A percentile compares a stretch with the other conserved stretches of the same genome.
Evolutionary conservation across 306 rosid genomes (phyloP).

Genomic region (Bauhinia variegata): DNA sequence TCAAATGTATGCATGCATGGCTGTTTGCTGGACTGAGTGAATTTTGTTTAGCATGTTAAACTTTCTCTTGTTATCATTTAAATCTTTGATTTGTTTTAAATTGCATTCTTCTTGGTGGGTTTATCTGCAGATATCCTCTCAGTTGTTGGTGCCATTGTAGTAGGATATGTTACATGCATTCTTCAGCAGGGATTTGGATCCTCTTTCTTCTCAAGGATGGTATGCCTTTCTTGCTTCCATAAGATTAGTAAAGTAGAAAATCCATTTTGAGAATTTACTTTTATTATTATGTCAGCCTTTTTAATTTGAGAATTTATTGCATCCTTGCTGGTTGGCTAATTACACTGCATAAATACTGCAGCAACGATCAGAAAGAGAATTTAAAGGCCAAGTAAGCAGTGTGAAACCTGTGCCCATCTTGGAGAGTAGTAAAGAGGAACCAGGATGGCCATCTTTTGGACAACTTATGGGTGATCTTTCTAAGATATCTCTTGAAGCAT

Average conservation of each 20-base stretch:
- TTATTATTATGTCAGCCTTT: conserved; percentile 8
- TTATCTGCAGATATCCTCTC: conserved; percentile 81
- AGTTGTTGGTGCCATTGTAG: conserved; percentile 79
- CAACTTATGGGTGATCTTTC: conserved; percentile 75
- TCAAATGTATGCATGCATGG: not conserved
- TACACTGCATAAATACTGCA: conserved; percentile 39
- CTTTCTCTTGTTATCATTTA: conserved; percentile 6
- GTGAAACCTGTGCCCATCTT: conserved; percentile 48
- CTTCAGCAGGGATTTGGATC: conserved; percentile 89
- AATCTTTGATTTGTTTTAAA: conserved; percentile 8
- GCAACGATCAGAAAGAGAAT: conserved; percentile 46
- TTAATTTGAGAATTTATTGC: conserved; percentile 12
- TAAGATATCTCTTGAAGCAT: conserved; percentile 64
- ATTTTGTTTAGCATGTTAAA: conserved; percentile 9
- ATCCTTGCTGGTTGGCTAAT: too few relatives aligned
- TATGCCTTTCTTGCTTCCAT: too few relatives aligned
- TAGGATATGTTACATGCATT: conserved; percentile 87
- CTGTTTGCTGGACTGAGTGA: conserved; percentile 6
- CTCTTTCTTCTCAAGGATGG: conserved; percentile 60
- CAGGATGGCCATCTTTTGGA: conserved; percentile 91
- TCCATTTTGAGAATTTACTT: too few relatives aligned
- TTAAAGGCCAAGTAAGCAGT: conserved; percentile 52
- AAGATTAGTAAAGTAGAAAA: too few relatives aligned
- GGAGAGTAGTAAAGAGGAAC: conserved; percentile 74
- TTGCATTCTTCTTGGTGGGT: conserved; percentile 21